Percentiles rank a stretch among this genome's conserved stretches.
These are phyloP conservation scores for Entamoeba dispar DNA, from an alignment of 208 protist genomes.

Conservation along the genomic window DNA sequence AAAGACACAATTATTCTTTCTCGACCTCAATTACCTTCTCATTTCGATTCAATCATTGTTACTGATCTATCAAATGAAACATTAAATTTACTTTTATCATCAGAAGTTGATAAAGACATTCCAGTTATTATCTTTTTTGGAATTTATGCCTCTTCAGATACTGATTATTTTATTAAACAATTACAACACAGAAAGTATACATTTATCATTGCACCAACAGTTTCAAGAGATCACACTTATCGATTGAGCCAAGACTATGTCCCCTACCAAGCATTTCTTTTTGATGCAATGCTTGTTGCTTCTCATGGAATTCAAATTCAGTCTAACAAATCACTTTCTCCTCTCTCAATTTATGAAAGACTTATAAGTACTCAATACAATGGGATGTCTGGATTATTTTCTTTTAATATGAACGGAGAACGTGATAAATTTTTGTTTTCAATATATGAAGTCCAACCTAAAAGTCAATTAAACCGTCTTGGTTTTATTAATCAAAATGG, in stretches of 20 bases:
- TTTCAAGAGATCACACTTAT: background rate
- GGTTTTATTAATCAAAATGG: background rate
- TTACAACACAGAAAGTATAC: background rate
- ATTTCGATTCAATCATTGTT: background rate
- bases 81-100: background rate
- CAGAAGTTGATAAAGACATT: background rate
- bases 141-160: background rate
- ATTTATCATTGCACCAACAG: background rate
- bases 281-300: background rate
- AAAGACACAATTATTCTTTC: background rate
- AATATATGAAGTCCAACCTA: background rate
- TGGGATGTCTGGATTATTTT: background rate
- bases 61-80: background rate
- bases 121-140: background rate
- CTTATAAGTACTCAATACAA: background rate
- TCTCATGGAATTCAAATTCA: background rate
- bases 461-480: background rate
- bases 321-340: background rate
- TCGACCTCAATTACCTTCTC: background rate
- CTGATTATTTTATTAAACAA: background rate
- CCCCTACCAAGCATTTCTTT: background rate
- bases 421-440: background rate
- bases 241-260: background rate
- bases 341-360: background rate
- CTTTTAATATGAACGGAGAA: background rate